Evolutionary conservation across 106 monocot genomes (phyloP), one percentile per base, ranked within the genome.

Genomic region (Allium cepa): DNA sequence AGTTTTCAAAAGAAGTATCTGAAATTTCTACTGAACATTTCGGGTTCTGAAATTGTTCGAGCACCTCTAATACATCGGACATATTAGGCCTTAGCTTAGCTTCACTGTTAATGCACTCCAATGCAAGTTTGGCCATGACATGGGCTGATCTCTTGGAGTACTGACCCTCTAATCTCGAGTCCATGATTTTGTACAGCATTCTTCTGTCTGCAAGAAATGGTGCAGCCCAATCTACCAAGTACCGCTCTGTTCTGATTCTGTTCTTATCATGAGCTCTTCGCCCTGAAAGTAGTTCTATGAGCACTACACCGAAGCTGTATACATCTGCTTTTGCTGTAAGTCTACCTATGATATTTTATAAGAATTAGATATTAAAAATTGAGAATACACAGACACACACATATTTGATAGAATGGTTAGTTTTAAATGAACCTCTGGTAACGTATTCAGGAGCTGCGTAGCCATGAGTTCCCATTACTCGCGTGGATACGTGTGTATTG

Each of bases 241-340:
- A 92, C 53, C 86, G 88, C 70, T 97, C 89, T 0, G 80, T 56
- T 64, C 84, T 85, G 14, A 72, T 69, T 16, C 75, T 86, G 60
- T 67, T 69, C 70, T 78, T 84, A 66, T 97, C 86, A 0, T 86
- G 46, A 7, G 88, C 96, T 26, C 82, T 75, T 8, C 96, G 79
- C 0, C 92, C 96, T 3, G 96, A 80, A 8, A 97, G 50, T 5
- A 97, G 74, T 68, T 97, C 92, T 64, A 97, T 49, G 53, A 97
- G 63, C 3, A 97, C 84, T 2, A 97, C 88, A 0, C 96, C 96
- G 4, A 92, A 97, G 75, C 96, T 97, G 79, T 97, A 92, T 13
- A 97, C 92, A 75, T 97, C 96, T 10, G 92, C 96, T 70, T 87
- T 99, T 49, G 79, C 82, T 7, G 88, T 79, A 16, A 96, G 78